Evolutionary conservation across 2,329 filamentous ascomycete species (phyloP).

Genomic region (Parastagonospora nodorum): DNA sequence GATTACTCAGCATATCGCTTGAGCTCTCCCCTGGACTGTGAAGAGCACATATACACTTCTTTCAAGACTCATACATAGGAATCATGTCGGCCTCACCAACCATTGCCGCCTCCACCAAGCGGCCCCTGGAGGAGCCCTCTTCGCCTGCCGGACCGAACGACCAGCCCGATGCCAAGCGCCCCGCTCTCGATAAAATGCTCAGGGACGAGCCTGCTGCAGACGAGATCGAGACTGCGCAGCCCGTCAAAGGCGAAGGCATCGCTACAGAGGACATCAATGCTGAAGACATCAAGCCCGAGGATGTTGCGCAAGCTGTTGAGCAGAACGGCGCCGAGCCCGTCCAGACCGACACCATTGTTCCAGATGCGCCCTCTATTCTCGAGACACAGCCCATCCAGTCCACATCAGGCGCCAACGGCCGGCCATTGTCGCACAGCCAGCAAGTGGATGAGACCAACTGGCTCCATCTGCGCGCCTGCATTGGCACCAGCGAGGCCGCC

Average conservation of each 20-base stretch:
- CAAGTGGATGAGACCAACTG: conserved; percentile 88
- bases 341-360: conserved; percentile 72
- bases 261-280: conserved; percentile 40
- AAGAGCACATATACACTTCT: conserved; percentile 30
- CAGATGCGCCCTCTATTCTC: conserved; percentile 59
- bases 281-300: conserved; percentile 31
- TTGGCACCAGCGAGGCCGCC: conserved; percentile 94
- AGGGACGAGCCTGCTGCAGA: conserved; percentile 65
- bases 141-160: conserved; percentile 90
- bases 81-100: conserved; percentile 54
- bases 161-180: conserved; percentile 95
- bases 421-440: conserved; percentile 51
- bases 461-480: conserved; percentile 96
- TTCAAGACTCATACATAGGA: conserved; percentile 35
- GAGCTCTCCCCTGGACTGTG: conserved; percentile 34
- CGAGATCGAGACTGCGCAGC: conserved; percentile 51
- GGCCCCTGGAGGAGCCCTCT: conserved; percentile 94
- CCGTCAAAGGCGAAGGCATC: conserved; percentile 42
- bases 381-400: conserved; percentile 66
- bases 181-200: conserved; percentile 88
- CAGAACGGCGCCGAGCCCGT: conserved; percentile 61
- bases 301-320: conserved; percentile 35
- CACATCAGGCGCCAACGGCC: conserved; percentile 60
- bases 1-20: conserved; percentile 34
- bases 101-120: conserved; percentile 71